Base-by-base conservation (phyloP, 768 basidiomycete species). In the Psilocybe sp. region DNA sequence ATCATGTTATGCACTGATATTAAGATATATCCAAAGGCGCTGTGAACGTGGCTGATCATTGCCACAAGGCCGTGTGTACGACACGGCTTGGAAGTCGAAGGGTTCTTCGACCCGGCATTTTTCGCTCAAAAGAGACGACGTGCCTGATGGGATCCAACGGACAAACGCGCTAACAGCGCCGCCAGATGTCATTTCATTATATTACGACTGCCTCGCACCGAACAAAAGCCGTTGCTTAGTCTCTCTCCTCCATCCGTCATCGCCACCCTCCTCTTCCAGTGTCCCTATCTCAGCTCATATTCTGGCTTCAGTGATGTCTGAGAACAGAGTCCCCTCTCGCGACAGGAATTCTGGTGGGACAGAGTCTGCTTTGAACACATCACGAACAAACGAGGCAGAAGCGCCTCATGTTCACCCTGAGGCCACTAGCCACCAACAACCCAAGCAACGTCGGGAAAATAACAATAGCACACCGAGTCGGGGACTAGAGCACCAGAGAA, bases 21-120 rank as follows among this genome's bases (percentile, higher is more conserved):
- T 33, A 41, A 31, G 43, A 35, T 31, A 40, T 47, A n/a, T 16
- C 47, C 15, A 37, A 20, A 41, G 28, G 44, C 42, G 47, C 60
- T 51, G 58, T 53, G 49, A 49, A 51, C 50, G 52, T 51, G 53
- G 54, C 46, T 18, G 20, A 41, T 51, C n/a, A n/a, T n/a, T n/a
- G 60, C 50, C 61, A 57, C 49, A 60, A 64, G 60, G 64, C 64
- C 58, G 57, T 52, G 23, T 28, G 23, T 58, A 53, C 55, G 44
- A 47, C 46, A 46, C 51, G 55, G 46, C 56, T 56, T 59, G 49
- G 49, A 39, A 39, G 44, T 40, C 39, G 51, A 46, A 34, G 53
- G 45, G 38, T 18, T 28, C 39, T 44, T 44, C 46, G 19, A 44
- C 40, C 40, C 49, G 42, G 46, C 44, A 46, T 49, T 19, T 34